Evolutionary conservation across 1,284 basidiomycete species (phyloP).

Genomic region (Athelia psychrophila): DNA sequence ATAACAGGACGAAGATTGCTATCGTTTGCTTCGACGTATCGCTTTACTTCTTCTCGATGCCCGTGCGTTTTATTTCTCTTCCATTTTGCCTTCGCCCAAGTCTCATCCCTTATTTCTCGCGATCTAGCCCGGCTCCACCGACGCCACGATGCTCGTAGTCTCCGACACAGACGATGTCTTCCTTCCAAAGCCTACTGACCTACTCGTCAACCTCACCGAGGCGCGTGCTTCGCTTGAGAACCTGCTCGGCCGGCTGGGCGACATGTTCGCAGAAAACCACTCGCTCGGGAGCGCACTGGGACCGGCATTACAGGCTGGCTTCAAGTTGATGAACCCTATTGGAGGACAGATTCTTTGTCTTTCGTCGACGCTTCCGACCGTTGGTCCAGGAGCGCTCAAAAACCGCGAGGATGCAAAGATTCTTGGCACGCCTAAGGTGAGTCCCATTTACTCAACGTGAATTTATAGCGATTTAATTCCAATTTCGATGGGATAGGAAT

Average conservation of each 20-base stretch:
- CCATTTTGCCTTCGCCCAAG: slow-evolving; percentile 2
- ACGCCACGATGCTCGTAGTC: slow-evolving; percentile 95
- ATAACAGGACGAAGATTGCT: slow-evolving; percentile 88
- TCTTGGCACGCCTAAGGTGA: slow-evolving; percentile 89
- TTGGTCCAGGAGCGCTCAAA: slow-evolving; percentile 92
- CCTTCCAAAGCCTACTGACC: slow-evolving; percentile 93
- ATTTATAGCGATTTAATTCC: neutral
- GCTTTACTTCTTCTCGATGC: slow-evolving; percentile 95
- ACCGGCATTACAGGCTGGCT: slow-evolving; percentile 94
- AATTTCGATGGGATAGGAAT: slow-evolving; percentile 54
- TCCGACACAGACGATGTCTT: slow-evolving; percentile 97
- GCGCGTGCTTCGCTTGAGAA: slow-evolving; percentile 79
- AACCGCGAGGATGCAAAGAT: slow-evolving; percentile 96
- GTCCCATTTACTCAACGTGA: slow-evolving; percentile 6
- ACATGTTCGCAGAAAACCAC: slow-evolving; percentile 96
- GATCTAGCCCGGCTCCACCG: slow-evolving; percentile 71
- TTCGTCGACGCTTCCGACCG: slow-evolving; percentile 82
- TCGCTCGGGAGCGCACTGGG: slow-evolving; percentile 93
- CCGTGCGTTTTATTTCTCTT: slow-evolving; percentile 40
- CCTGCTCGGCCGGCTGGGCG: slow-evolving; percentile 81
- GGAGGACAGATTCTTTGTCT: slow-evolving; percentile 97
- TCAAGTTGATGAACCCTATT: slow-evolving; percentile 91
- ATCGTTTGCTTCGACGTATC: slow-evolving; percentile 93
- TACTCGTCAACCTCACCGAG: slow-evolving; percentile 93
- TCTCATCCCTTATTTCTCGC: neutral